Percentiles rank a stretch among this genome's conserved stretches.
These are phyloP conservation scores for Cyberlindnera misumaiensis DNA, from an alignment of 805 yeast species.

Conservation along the genomic window DNA sequence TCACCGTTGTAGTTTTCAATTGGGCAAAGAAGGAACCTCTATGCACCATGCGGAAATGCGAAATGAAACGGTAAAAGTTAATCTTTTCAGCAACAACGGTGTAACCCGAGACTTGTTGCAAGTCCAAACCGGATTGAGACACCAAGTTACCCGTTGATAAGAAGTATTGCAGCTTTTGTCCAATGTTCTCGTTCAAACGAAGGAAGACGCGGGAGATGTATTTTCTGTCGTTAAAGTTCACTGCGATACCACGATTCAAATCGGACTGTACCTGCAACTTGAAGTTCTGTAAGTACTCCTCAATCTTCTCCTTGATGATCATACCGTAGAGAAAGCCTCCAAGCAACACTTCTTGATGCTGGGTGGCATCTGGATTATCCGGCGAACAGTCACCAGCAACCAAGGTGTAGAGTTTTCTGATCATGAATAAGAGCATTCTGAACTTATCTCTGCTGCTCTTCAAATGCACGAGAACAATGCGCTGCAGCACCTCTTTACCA, in stretches of 20 bases:
- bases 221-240: conserved; percentile 77
- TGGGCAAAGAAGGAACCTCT: conserved; percentile 99
- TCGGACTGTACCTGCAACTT: conserved; percentile 72
- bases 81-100: conserved; percentile 98
- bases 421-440: conserved; percentile 85
- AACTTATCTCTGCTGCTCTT: conserved; percentile 72
- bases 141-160: conserved; percentile 95
- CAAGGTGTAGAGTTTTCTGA: conserved; percentile 86
- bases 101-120: conserved; percentile 96
- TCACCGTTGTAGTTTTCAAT: conserved; percentile 92
- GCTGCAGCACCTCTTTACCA: conserved; percentile 73
- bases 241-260: conserved; percentile 69
- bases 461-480: conserved; percentile 88
- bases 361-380: conserved; percentile 98
- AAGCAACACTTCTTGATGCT: conserved; percentile 92
- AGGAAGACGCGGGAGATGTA: conserved; percentile 74
- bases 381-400: conserved; percentile 97
- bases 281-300: conserved; percentile 77
- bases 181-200: conserved; percentile 87
- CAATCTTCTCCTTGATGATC: conserved; percentile 94
- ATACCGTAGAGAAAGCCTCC: conserved; percentile 97
- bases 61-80: conserved; percentile 91
- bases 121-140: conserved; percentile 93
- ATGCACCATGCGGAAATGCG: conserved; percentile 99
- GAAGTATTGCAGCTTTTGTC: conserved; percentile 90